Evolutionary conservation across 805 yeast species (phyloP).

Genomic region (Sugiyamaella qingdaonensis): DNA sequence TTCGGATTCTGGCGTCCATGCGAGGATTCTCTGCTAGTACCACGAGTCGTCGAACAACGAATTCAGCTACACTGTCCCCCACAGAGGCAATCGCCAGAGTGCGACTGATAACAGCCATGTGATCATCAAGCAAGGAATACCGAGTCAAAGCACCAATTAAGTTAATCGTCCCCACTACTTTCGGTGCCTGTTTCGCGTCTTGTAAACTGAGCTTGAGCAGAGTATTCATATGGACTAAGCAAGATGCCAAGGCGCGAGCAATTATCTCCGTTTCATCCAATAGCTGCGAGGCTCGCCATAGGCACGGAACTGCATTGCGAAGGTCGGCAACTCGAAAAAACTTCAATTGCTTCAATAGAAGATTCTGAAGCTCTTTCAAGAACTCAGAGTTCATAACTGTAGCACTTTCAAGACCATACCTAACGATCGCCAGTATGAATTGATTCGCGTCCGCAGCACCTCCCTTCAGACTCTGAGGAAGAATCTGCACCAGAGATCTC

Average conservation of each 20-base stretch:
- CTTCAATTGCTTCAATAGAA: conserved; percentile 8
- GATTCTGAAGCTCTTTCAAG: conserved; percentile 42
- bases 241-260: conserved; percentile 60
- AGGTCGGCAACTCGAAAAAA: conserved; percentile 11
- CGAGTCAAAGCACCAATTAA: conserved; percentile 70
- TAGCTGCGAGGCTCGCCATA: conserved; percentile 52
- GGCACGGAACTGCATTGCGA: conserved; percentile 56
- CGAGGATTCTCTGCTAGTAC: neutral
- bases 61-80: neutral
- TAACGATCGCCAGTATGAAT: conserved; percentile 49
- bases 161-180: conserved; percentile 46
- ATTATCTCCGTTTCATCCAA: conserved; percentile 46
- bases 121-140: conserved; percentile 55
- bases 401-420: conserved; percentile 43
- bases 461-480: conserved; percentile 2
- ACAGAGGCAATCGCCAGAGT: conserved; percentile 44
- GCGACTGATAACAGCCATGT: conserved; percentile 32
- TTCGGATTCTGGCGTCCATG: conserved; percentile 34
- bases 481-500: neutral
- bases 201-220: conserved; percentile 20
- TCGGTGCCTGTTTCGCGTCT: conserved; percentile 6
- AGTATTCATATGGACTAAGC: conserved; percentile 45
- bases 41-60: conserved; percentile 34
- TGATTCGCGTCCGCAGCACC: neutral
- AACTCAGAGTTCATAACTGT: conserved; percentile 48